A percentile compares a stretch with the other conserved stretches of the same genome.
phyloP scores from a whole-genome alignment of 192 early-diverging fungal genomes.

The Helicostylum pulchrum region DNA sequence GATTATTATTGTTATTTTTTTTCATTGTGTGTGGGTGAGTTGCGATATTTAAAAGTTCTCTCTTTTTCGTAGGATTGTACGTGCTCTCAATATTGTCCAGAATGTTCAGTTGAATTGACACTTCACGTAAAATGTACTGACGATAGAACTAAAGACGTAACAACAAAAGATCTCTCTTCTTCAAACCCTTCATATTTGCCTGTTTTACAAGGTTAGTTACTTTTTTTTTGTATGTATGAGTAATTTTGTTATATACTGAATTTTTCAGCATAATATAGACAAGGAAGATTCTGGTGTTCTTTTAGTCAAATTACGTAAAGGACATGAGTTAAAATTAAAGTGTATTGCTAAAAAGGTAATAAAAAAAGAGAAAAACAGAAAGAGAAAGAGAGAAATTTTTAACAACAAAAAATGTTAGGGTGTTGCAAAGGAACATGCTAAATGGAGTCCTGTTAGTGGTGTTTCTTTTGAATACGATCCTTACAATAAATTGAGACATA shows the following conservation, averaged over 20 bases:
- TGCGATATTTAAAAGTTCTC: not conserved
- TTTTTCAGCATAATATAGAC: slow-evolving; percentile 12
- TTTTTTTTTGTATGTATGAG: not conserved
- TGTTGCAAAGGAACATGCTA: slow-evolving; percentile 95
- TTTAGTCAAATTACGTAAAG: slow-evolving; percentile 85
- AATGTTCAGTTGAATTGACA: slow-evolving; percentile 88
- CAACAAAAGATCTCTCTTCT: slow-evolving; percentile 76
- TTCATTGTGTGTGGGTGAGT: too few species aligned
- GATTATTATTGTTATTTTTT: not conserved
- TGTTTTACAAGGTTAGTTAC: slow-evolving; percentile 51
- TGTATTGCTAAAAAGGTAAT: slow-evolving; percentile 88
- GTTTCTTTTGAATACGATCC: slow-evolving; percentile 97
- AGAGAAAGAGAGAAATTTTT: not conserved
- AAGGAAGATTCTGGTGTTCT: slow-evolving; percentile 74
- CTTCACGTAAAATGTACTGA: slow-evolving; percentile 83
- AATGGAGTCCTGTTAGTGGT: slow-evolving; percentile 90
- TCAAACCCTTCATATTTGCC: slow-evolving; percentile 68
- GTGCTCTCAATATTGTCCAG: slow-evolving; percentile 77
- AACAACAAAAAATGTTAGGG: slow-evolving; percentile 42
- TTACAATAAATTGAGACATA: slow-evolving; percentile 88
- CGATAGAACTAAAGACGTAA: slow-evolving; percentile 76
- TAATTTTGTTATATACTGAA: slow-evolving; percentile 4
- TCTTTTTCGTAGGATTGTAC: slow-evolving; percentile 57
- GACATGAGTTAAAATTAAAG: slow-evolving; percentile 86
- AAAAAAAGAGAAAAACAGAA: not conserved